A percentile compares a stretch with the other conserved stretches of the same genome.
Evolutionary conservation across 2,329 filamentous ascomycete genomes (phyloP).

Genomic region (Colletotrichum cordylinicola): DNA sequence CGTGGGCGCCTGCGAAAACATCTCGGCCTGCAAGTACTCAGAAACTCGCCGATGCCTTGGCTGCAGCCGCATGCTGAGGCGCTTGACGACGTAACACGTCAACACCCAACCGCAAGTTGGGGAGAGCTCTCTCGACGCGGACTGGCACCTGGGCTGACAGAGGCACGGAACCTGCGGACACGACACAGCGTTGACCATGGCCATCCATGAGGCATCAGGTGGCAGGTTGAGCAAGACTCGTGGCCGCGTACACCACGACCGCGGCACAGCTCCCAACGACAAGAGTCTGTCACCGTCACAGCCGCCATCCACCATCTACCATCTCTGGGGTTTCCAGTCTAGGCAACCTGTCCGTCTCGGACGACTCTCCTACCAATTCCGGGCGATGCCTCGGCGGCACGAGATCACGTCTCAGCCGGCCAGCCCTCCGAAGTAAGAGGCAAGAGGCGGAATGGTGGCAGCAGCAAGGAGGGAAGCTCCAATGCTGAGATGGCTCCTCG

Average conservation of each 20-base stretch:
- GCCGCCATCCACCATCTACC: neutral
- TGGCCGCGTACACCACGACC: neutral
- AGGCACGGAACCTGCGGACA: neutral
- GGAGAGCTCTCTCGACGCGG: neutral
- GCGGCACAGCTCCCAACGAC: neutral
- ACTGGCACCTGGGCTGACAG: neutral
- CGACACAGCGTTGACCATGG: neutral
- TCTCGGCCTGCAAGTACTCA: neutral
- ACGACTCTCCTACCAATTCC: neutral
- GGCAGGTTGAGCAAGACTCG: neutral
- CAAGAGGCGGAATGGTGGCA: neutral
- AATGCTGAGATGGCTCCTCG: neutral
- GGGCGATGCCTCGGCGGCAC: slow-evolving; percentile 7
- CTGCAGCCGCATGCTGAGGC: neutral
- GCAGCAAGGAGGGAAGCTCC: neutral
- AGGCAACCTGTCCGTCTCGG: neutral
- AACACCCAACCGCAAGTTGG: neutral
- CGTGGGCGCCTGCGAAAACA: neutral
- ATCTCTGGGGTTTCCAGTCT: neutral
- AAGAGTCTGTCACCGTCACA: neutral
- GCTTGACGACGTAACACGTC: neutral
- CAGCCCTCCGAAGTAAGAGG: neutral
- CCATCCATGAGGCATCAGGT: neutral
- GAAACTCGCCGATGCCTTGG: neutral
- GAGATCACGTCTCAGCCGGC: neutral